phyloP scores from a whole-genome alignment of 2,329 filamentous ascomycete genomes.

The Aquanectria penicillioides region DNA sequence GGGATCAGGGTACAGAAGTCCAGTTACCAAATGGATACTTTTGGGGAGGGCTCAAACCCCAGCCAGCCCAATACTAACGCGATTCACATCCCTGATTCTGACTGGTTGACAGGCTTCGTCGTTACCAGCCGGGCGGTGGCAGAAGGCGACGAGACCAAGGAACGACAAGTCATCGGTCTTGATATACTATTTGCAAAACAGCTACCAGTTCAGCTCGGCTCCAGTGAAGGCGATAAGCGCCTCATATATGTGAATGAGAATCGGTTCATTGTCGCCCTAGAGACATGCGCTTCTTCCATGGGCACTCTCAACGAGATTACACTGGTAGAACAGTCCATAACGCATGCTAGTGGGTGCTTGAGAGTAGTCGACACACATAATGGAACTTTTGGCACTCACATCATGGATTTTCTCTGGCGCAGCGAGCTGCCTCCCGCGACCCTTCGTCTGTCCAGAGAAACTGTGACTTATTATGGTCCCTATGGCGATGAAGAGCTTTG shows the following conservation, averaged over 20 bases:
- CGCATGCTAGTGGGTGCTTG: background rate
- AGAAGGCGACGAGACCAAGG: background rate
- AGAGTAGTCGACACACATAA: background rate
- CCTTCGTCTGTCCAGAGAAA: background rate
- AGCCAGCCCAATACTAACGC: background rate
- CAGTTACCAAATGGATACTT: no score
- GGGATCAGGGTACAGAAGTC: background rate
- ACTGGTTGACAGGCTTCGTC: constrained; percentile 8
- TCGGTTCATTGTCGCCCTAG: background rate
- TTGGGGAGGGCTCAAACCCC: no score
- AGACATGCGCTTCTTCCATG: background rate
- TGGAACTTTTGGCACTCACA: background rate
- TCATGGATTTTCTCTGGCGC: constrained; percentile 4
- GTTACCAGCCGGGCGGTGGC: constrained; percentile 1
- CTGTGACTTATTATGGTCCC: no score
- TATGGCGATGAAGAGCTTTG: background rate
- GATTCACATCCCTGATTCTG: background rate
- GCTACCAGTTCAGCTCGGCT: background rate
- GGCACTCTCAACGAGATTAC: background rate
- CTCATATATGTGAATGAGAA: background rate
- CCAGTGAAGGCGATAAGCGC: background rate
- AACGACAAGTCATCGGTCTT: background rate
- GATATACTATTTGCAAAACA: background rate
- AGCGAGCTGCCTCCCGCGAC: background rate
- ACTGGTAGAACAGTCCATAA: background rate